Evolutionary conservation across 306 rosid species (phyloP).

Genomic region (Casuarina cunninghamiana): DNA sequence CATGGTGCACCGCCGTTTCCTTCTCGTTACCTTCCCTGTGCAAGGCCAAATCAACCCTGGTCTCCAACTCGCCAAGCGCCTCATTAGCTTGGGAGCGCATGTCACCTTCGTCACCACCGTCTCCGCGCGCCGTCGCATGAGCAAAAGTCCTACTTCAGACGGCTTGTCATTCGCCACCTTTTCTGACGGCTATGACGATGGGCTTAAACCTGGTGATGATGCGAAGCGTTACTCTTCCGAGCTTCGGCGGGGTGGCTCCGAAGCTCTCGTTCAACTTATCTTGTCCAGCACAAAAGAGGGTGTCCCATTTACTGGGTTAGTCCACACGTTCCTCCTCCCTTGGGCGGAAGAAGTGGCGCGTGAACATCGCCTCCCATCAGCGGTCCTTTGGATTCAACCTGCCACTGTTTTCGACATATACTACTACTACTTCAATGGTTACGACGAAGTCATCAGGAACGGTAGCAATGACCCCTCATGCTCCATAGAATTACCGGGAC

Average conservation of each 20-base stretch:
- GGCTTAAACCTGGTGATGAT: slow-evolving; percentile 2
- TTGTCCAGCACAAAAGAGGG: slow-evolving; percentile 14
- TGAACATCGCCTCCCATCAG: slow-evolving; percentile 21
- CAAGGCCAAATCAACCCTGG: slow-evolving; percentile 59
- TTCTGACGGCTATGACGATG: slow-evolving; percentile 44
- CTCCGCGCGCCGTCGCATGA: slow-evolving; percentile 29
- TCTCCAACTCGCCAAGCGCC: slow-evolving; percentile 41
- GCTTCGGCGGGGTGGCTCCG: slow-evolving; percentile 16
- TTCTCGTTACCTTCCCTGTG: slow-evolving; percentile 36
- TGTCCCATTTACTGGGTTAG: slow-evolving; percentile 25
- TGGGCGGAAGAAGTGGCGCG: slow-evolving; percentile 39
- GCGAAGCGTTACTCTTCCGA: neutral
- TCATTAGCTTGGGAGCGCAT: slow-evolving; percentile 24
- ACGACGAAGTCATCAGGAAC: slow-evolving; percentile 1
- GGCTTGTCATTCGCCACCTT: slow-evolving; percentile 26
- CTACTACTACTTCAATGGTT: slow-evolving; percentile 36
- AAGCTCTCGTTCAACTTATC: slow-evolving; percentile 19
- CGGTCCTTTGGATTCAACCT: slow-evolving; percentile 44
- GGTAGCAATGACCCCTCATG: neutral
- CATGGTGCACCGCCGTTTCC: slow-evolving; percentile 29
- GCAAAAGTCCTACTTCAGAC: neutral
- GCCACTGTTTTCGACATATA: slow-evolving; percentile 37
- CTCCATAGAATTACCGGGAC: slow-evolving; percentile 11
- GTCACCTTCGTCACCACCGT: slow-evolving; percentile 40
- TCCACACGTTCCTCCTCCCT: slow-evolving; percentile 28